These are phyloP conservation scores for Cadophora gregata DNA, from an alignment of 2,329 filamentous ascomycete genomes.

Conservation along the genomic window DNA sequence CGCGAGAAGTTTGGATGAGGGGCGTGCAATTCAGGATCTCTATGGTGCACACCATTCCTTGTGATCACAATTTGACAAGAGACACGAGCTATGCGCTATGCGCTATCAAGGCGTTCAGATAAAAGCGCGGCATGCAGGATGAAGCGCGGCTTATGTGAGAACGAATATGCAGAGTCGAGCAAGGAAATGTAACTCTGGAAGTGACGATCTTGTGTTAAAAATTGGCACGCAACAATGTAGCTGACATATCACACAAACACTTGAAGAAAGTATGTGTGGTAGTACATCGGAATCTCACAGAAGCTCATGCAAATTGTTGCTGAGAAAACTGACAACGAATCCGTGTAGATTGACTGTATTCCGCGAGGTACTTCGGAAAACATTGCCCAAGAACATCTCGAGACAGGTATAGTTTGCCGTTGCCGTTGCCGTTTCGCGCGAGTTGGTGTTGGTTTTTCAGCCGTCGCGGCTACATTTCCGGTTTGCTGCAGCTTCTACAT, in stretches of 20 bases:
- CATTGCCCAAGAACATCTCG: not conserved
- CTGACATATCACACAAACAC: not conserved
- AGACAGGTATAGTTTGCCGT: too few species aligned
- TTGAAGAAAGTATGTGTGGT: not conserved
- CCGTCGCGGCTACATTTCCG: not conserved
- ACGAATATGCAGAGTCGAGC: not conserved
- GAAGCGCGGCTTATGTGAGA: conserved; percentile 12
- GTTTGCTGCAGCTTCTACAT: not conserved
- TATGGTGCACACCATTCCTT: not conserved
- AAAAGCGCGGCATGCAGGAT: conserved; percentile 2
- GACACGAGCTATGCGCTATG: not conserved
- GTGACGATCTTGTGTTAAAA: not conserved
- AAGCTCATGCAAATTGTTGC: not conserved
- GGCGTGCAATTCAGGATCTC: not conserved
- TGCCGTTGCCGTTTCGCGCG: not conserved
- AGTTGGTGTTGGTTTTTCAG: not conserved
- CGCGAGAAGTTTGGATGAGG: not conserved
- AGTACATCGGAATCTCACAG: not conserved
- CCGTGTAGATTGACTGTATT: not conserved
- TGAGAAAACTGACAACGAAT: not conserved
- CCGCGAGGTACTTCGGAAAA: not conserved
- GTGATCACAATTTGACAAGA: not conserved
- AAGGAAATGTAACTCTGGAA: not conserved
- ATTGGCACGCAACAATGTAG: not conserved
- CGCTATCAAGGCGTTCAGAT: not conserved